Percentiles rank a stretch among this genome's conserved stretches.
Conservation (phyloP, 1,139 yeast genomes). For the Zygosaccharomyces sapae region DNA sequence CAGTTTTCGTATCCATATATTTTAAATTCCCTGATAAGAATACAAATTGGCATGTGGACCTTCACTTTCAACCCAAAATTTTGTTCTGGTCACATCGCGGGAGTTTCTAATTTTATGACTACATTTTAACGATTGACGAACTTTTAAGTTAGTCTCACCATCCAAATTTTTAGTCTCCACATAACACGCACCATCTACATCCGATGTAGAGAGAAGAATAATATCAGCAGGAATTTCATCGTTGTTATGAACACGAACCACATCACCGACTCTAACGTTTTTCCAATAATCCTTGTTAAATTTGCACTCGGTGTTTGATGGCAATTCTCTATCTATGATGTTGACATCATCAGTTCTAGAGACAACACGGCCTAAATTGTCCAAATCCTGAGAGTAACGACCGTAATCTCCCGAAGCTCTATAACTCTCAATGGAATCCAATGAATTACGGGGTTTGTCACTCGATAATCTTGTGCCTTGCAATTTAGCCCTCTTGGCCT, state of each 20-base stretch:
- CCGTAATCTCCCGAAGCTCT: constrained; percentile 30
- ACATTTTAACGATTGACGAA: constrained; percentile 67
- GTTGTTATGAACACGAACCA: constrained; percentile 75
- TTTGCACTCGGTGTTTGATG: constrained; percentile 34
- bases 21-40: constrained; percentile 65
- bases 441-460: constrained; percentile 31
- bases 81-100: constrained; percentile 66
- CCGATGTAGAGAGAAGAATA: constrained; percentile 74
- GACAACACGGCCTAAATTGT: constrained; percentile 20
- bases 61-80: constrained; percentile 86
- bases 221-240: constrained; percentile 95
- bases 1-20: constrained; percentile 44
- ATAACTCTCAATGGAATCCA: constrained; percentile 33
- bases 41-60: constrained; percentile 83
- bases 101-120: constrained; percentile 64
- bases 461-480: constrained; percentile 19
- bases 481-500: constrained; percentile 22
- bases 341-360: constrained; percentile 22
- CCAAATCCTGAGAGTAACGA: constrained; percentile 31
- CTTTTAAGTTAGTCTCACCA: constrained; percentile 92
- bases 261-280: constrained; percentile 82
- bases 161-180: constrained; percentile 93
- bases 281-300: constrained; percentile 83
- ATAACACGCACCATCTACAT: constrained; percentile 84
- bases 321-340: constrained; percentile 29